These are phyloP conservation scores for Aspergillus avenaceus DNA, from an alignment of 495 filamentous ascomycete genomes.

Conservation along the genomic window DNA sequence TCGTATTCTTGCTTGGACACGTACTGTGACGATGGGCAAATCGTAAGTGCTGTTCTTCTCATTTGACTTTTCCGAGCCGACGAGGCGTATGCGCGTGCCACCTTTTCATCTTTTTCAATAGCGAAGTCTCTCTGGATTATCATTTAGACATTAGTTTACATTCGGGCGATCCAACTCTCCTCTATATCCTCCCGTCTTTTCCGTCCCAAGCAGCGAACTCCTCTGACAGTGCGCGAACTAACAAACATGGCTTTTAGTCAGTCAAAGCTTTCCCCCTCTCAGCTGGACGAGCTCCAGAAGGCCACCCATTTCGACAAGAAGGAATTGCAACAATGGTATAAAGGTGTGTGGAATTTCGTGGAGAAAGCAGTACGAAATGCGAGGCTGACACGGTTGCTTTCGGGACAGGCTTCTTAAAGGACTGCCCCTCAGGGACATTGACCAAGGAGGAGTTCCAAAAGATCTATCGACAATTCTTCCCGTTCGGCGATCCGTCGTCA, in stretches of 20 bases:
- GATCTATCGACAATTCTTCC: conserved; percentile 99
- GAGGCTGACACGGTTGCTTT: not conserved
- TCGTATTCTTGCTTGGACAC: not conserved
- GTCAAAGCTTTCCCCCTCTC: conserved; percentile 91
- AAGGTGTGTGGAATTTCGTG: conserved; percentile 71
- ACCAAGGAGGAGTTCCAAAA: conserved; percentile 99
- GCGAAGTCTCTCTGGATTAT: too few relatives aligned
- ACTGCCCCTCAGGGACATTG: conserved; percentile 93
- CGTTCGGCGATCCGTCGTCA: conserved; percentile 92
- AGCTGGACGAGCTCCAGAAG: conserved; percentile 90
- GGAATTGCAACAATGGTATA: conserved; percentile 99
- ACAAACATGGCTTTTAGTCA: conserved; percentile 48
- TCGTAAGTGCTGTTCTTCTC: conserved; percentile 33
- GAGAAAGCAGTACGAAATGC: too few relatives aligned
- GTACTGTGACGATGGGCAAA: conserved; percentile 37
- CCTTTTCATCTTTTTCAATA: too few relatives aligned
- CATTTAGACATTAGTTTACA: too few relatives aligned
- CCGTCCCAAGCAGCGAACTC: too few relatives aligned
- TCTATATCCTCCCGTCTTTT: not conserved
- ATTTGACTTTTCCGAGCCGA: too few relatives aligned
- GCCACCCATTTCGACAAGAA: conserved; percentile 99
- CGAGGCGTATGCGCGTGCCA: too few relatives aligned
- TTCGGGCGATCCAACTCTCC: too few relatives aligned
- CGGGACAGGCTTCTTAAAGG: conserved; percentile 84
- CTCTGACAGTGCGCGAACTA: too few relatives aligned